Evolutionary conservation across 768 basidiomycete genomes (phyloP).

Genomic region (Suillus placidus): DNA sequence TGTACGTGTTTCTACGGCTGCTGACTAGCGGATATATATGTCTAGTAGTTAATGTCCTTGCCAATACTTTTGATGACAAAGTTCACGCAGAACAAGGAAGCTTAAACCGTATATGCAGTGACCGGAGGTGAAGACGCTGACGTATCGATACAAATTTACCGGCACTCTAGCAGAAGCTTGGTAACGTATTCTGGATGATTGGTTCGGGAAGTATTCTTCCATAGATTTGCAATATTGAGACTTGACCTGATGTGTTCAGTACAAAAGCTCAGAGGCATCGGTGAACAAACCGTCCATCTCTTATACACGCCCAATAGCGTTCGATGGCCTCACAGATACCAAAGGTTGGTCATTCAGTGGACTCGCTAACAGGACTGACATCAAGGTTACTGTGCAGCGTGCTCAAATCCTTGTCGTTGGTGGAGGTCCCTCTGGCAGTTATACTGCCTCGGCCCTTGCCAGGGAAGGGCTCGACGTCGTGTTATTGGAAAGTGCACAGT

Average conservation of each 20-base stretch:
- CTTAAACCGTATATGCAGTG: neutral
- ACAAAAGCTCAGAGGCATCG: neutral
- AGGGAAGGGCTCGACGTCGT: conserved; percentile 62
- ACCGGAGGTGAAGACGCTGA: neutral
- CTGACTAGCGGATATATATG: neutral
- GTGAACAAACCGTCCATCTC: neutral
- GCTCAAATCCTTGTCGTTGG: conserved; percentile 50
- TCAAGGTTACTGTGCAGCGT: conserved; percentile 18
- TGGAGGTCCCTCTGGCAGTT: conserved; percentile 63
- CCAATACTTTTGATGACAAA: neutral
- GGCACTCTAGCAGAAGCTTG: neutral
- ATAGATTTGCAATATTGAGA: neutral
- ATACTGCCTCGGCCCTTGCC: conserved; percentile 55
- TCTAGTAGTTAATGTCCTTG: neutral
- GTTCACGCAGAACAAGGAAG: neutral
- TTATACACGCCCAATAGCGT: neutral
- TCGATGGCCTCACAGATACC: conserved; percentile 14
- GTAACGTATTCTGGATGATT: neutral
- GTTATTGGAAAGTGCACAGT: conserved; percentile 55
- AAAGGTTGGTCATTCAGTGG: conserved; percentile 14
- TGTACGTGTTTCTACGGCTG: neutral
- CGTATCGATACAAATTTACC: neutral
- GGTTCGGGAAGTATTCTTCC: neutral
- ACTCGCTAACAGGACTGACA: neutral
- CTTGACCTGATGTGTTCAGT: neutral